Evolutionary conservation across 257 asterid genomes (phyloP).

Genomic region (Solanum arcanum): DNA sequence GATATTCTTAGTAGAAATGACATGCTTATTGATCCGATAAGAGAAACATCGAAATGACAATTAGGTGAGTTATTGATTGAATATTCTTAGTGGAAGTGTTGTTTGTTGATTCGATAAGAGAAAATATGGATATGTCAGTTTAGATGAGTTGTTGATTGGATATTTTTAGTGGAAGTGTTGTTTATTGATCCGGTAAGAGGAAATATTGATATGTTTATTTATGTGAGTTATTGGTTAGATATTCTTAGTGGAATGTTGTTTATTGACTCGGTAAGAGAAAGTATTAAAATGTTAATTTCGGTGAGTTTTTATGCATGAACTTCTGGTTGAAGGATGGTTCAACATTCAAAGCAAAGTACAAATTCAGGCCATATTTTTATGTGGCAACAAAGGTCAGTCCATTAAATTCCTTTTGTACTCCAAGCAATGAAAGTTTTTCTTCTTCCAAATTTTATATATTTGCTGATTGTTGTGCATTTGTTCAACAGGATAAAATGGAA

Average conservation of each 20-base stretch:
- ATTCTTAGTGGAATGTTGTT: not conserved
- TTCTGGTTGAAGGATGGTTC: constrained; percentile 81
- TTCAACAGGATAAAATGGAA: constrained; percentile 67
- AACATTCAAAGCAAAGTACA: constrained; percentile 73
- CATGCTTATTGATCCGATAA: not conserved
- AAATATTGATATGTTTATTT: not conserved
- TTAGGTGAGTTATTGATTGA: not conserved
- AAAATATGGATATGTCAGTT: not conserved
- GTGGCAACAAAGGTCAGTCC: constrained; percentile 76
- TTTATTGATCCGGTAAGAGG: not conserved
- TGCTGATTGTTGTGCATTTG: constrained; percentile 1
- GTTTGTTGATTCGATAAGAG: not conserved
- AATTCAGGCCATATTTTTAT: constrained; percentile 90
- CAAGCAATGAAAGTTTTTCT: not conserved
- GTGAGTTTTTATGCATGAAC: not conserved
- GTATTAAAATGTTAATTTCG: not conserved
- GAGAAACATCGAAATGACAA: not conserved
- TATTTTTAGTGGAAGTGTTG: not conserved
- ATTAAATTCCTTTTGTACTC: not conserved
- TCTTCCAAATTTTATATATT: not conserved
- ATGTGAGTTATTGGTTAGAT: not conserved
- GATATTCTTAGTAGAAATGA: not conserved
- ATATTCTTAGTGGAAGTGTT: not conserved
- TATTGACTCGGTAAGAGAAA: not conserved
- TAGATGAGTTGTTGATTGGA: not conserved